These are phyloP conservation scores for Pulveroboletus frians DNA, from an alignment of 768 basidiomycete species.

Conservation along the genomic window DNA sequence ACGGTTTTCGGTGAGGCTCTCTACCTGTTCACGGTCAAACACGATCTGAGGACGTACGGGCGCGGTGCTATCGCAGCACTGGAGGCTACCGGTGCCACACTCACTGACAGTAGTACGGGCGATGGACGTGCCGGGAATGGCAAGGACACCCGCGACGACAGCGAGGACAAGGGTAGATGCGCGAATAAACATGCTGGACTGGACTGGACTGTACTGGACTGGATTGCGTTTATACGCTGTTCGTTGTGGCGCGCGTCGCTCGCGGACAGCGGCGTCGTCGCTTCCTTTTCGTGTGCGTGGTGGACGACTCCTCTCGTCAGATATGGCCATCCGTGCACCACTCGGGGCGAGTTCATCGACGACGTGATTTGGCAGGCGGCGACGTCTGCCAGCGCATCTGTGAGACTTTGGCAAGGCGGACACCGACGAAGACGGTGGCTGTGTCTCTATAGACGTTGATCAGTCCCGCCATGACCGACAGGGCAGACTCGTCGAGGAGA, in stretches of 20 bases:
- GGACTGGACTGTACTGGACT: too few species aligned
- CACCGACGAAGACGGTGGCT: slow-evolving; percentile 8
- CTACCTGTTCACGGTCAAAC: too few species aligned
- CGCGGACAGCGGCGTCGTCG: slow-evolving; percentile 13
- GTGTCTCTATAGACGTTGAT: too few species aligned
- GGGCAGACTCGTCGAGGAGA: slow-evolving; percentile 34
- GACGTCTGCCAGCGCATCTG: slow-evolving; percentile 4
- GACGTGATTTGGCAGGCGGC: slow-evolving; percentile 12
- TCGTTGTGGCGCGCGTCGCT: slow-evolving; percentile 7
- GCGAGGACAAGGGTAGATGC: slow-evolving; percentile 10
- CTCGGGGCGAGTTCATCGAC: slow-evolving; percentile 1
- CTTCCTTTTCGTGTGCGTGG: slow-evolving; percentile 5
- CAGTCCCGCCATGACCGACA: too few species aligned
- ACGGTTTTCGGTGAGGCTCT: too few species aligned
- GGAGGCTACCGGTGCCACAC: slow-evolving; percentile 4
- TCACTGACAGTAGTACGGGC: neutral
- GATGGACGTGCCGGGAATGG: neutral
- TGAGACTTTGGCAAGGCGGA: neutral
- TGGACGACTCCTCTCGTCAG: neutral
- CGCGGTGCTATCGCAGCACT: slow-evolving; percentile 5
- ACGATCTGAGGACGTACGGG: too few species aligned
- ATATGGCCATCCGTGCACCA: slow-evolving; percentile 17
- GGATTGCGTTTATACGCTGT: slow-evolving; percentile 14
- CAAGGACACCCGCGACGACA: slow-evolving; percentile 6
- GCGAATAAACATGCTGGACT: slow-evolving; percentile 12